Evolutionary conservation across 2,329 filamentous ascomycete species (phyloP), one percentile per base, ranked within the genome.

Genomic region (Penicillium hordei): DNA sequence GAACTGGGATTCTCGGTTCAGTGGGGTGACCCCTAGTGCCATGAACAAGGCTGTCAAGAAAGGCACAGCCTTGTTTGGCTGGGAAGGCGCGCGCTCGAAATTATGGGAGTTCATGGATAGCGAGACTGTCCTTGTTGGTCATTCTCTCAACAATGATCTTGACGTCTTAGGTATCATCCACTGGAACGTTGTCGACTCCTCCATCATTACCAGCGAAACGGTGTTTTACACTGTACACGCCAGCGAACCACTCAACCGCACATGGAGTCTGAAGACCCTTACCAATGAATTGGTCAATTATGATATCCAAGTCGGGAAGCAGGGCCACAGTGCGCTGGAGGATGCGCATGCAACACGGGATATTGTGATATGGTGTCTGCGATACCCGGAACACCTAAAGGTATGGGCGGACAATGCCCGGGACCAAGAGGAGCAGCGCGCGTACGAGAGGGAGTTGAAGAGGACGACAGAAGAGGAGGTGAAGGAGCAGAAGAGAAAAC

Each of bases 291-390:
- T 81, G 7, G 60, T 81, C 3, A 63, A 65, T 2, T 60, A 75
- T 12, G 57, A 60, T 1, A 76, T 82, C 17, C 77, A 74, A 27
- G 62, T 52, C 23, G 62, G 67, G 3, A 64, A 59, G 10, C 65
- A 62, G 2, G 78, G 80, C 1, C 81, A 83, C 49, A 76, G 81
- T 65, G 76, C 76, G 46, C 61, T 83, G 5, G 79, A 83, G 63
- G 79, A 83, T 68, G 77, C 80, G 0, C 73, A 80, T 34, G 81
- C 82, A 0, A 72, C 77, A 0, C 74, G 82, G 8, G 81, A 83
- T 63, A 63, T 84, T 46, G 72, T 77, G 5, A 65, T 84, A 2
- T 81, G 74, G 72, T 78, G 74, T 55, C 62, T 80, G n/a, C 70
- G 69, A 55, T 72, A 80, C n/a, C 68, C 68, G 3, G 67, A 72